Evolutionary conservation across 2,329 filamentous ascomycete genomes (phyloP).

Genomic region (Didymella sp.): DNA sequence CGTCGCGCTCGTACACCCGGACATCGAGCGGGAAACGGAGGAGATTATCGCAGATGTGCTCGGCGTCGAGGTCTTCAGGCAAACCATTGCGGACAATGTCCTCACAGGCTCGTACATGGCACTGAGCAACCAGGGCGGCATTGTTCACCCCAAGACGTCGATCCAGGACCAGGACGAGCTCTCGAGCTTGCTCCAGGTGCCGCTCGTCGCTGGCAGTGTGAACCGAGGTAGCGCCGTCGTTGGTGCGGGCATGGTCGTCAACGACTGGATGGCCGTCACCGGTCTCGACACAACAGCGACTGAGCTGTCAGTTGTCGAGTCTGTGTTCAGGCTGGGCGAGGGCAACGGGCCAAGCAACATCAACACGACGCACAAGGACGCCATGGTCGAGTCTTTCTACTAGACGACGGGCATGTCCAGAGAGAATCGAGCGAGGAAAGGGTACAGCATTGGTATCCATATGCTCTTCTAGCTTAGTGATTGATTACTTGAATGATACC

Average conservation of each 20-base stretch:
- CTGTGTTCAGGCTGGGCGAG: conserved; percentile 92
- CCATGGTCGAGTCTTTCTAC: conserved; percentile 99
- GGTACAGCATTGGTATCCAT: conserved; percentile 13
- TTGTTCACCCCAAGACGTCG: conserved; percentile 95
- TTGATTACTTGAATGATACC: conserved; percentile 40
- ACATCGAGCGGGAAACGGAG: conserved; percentile 96
- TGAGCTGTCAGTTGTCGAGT: conserved; percentile 94
- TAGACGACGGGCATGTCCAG: conserved; percentile 55
- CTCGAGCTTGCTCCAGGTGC: conserved; percentile 89
- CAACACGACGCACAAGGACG: conserved; percentile 89
- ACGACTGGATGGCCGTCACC: conserved; percentile 96
- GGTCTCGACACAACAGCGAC: conserved; percentile 94
- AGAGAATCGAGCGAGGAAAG: conserved; percentile 32
- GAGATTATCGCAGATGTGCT: conserved; percentile 97
- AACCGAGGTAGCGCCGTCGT: conserved; percentile 94
- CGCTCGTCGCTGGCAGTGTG: conserved; percentile 90
- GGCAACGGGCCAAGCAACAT: conserved; percentile 77
- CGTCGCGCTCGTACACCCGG: conserved; percentile 93
- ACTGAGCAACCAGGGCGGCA: conserved; percentile 91
- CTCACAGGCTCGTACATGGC: conserved; percentile 97
- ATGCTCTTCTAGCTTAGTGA: conserved; percentile 35
- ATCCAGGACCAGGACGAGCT: conserved; percentile 99
- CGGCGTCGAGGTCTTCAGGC: conserved; percentile 86
- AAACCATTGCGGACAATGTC: conserved; percentile 97
- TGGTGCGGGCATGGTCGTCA: conserved; percentile 96